phyloP scores from a whole-genome alignment of 2,329 filamentous ascomycete species.

The Xylaria sp. region DNA sequence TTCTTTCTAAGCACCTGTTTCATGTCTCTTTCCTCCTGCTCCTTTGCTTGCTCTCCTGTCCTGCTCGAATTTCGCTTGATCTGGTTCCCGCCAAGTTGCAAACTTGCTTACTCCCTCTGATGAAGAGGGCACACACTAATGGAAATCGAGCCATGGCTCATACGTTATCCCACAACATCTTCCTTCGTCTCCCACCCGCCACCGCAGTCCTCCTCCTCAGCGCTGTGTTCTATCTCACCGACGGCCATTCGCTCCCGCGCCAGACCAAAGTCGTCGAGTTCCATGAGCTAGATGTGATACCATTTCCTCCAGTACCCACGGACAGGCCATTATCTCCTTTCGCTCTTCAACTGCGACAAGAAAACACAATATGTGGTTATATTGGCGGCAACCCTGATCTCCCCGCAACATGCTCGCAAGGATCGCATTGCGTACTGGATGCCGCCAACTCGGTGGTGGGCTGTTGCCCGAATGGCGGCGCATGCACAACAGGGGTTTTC shows the following conservation, averaged over 20 bases:
- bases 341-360: conserved; percentile 54
- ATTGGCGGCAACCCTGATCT: conserved; percentile 62
- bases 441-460: conserved; percentile 60
- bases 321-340: conserved; percentile 52
- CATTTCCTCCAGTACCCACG: conserved; percentile 56
- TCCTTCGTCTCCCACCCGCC: conserved; percentile 52
- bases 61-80: conserved; percentile 27
- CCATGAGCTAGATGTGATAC: conserved; percentile 53
- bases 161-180: conserved; percentile 47
- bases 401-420: conserved; percentile 66
- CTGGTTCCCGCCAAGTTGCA: conserved; percentile 15
- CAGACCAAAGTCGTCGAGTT: conserved; percentile 53
- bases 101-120: conserved; percentile 15
- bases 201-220: conserved; percentile 51
- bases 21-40: conserved; percentile 31
- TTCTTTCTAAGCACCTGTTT: conserved; percentile 39
- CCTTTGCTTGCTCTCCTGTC: conserved; percentile 34
- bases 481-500: conserved; percentile 66
- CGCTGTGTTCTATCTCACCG: conserved; percentile 48
- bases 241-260: conserved; percentile 54
- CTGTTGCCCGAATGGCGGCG: conserved; percentile 64
- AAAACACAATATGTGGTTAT: conserved; percentile 68
- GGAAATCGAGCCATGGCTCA: conserved; percentile 46
- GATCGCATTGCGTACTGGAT: conserved; percentile 68
- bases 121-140: conserved; percentile 21